Conservation (phyloP, 768 basidiomycete species). For the Leucocoprinus sp. region DNA sequence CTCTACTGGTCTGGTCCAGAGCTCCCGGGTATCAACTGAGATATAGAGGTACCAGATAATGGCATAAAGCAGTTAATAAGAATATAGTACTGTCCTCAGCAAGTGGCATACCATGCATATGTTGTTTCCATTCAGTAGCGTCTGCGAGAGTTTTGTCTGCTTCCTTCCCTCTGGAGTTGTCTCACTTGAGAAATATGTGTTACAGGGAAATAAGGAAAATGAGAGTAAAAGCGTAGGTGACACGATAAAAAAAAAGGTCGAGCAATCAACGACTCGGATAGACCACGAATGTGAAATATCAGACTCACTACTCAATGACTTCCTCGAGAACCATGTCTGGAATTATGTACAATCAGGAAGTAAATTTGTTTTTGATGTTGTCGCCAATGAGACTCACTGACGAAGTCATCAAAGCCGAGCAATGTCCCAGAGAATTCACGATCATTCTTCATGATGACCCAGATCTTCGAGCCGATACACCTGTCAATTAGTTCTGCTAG, state of each 20-base stretch:
- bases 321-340: conserved; percentile 93
- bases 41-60: not conserved
- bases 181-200: conserved; percentile 44
- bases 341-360: not conserved
- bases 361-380: not conserved
- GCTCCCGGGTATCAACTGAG: conserved; percentile 32
- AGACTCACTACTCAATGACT: conserved; percentile 86
- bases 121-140: conserved; percentile 88
- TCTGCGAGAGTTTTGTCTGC: conserved; percentile 78
- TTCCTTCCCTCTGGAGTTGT: conserved; percentile 75
- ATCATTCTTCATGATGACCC: conserved; percentile 98
- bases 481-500: conserved; percentile 85
- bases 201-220: not conserved
- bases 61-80: not conserved
- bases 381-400: conserved; percentile 64
- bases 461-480: conserved; percentile 94
- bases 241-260: not conserved
- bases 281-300: not conserved
- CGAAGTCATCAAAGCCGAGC: conserved; percentile 97
- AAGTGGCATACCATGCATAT: conserved; percentile 78
- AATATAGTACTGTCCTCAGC: not conserved
- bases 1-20: conserved; percentile 19
- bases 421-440: conserved; percentile 94
- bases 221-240: not conserved
- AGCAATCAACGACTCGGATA: not conserved